A percentile compares a stretch with the other conserved stretches of the same genome.
Evolutionary conservation across 2,329 filamentous ascomycete genomes (phyloP).

Genomic region (Fusarium sp.): DNA sequence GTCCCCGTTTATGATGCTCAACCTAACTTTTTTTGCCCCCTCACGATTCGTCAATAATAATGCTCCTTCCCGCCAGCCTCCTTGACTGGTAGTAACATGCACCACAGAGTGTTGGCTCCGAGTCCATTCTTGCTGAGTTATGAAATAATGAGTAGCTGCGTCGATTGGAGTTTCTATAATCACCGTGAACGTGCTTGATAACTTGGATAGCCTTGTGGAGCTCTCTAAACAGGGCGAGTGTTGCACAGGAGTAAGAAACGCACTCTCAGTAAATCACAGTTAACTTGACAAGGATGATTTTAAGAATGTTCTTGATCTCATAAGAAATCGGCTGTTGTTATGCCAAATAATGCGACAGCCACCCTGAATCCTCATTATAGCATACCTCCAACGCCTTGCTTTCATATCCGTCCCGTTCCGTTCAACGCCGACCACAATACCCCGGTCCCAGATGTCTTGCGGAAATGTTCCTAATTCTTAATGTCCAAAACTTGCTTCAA

Average conservation of each 20-base stretch:
- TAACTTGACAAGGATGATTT: background rate
- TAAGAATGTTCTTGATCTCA: background rate
- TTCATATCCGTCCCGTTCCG: slow-evolving; percentile 1
- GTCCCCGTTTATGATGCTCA: background rate
- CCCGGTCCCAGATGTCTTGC: background rate
- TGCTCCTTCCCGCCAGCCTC: background rate
- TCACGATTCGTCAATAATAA: background rate
- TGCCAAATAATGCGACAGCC: background rate
- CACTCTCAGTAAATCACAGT: background rate
- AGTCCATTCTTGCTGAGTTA: background rate
- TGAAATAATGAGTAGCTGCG: background rate
- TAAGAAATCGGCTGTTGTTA: background rate
- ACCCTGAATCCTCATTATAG: background rate
- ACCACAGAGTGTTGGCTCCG: background rate
- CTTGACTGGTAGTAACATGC: background rate
- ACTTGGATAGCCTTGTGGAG: background rate
- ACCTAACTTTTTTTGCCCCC: background rate
- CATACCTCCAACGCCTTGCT: slow-evolving; percentile 27
- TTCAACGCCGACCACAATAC: slow-evolving; percentile 25
- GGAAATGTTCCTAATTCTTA: slow-evolving; percentile 46
- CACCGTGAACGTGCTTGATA: background rate
- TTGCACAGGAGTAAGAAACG: background rate
- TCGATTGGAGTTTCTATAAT: background rate
- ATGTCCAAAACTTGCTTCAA: slow-evolving; percentile 70
- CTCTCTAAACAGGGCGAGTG: background rate